These are phyloP conservation scores for Lathyrus sativus DNA, from an alignment of 306 rosid genomes.

Conservation along the genomic window DNA sequence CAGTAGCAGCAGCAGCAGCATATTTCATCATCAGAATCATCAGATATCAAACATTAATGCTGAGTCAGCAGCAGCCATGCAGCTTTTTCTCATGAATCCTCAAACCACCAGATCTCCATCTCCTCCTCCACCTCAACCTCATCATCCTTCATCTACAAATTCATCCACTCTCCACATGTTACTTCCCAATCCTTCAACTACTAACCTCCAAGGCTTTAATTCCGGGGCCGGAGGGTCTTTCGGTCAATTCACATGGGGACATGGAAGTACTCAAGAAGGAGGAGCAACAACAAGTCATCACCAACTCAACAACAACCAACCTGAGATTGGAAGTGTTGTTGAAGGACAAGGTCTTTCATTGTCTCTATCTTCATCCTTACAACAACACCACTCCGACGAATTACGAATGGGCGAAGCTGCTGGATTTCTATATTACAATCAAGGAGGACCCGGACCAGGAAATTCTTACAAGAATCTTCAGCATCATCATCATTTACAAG, in stretches of 20 bases:
- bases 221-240: conserved; percentile 49
- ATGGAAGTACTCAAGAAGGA: conserved; percentile 21
- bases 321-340: conserved; percentile 48
- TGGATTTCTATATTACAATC: conserved; percentile 53
- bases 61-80: conserved; percentile 98
- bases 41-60: conserved; percentile 75
- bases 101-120: conserved; percentile 79
- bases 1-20: conserved; percentile 32
- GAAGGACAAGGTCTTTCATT: conserved; percentile 76
- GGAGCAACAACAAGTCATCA: conserved; percentile 5
- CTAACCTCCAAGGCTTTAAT: conserved; percentile 43
- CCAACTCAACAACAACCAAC: not conserved
- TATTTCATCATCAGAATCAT: conserved; percentile 40
- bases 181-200: conserved; percentile 57
- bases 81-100: conserved; percentile 89
- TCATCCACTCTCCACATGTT: conserved; percentile 65
- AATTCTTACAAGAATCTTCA: conserved; percentile 50
- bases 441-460: conserved; percentile 24
- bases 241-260: conserved; percentile 73
- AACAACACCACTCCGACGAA: conserved; percentile 69
- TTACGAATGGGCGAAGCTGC: conserved; percentile 53
- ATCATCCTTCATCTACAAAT: conserved; percentile 14
- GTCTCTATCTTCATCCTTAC: conserved; percentile 61
- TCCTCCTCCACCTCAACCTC: conserved; percentile 54
- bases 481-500: conserved; percentile 47